These are phyloP conservation scores for Rhododendron kiyosumense DNA, from an alignment of 148 eudicot species.

Conservation along the genomic window DNA sequence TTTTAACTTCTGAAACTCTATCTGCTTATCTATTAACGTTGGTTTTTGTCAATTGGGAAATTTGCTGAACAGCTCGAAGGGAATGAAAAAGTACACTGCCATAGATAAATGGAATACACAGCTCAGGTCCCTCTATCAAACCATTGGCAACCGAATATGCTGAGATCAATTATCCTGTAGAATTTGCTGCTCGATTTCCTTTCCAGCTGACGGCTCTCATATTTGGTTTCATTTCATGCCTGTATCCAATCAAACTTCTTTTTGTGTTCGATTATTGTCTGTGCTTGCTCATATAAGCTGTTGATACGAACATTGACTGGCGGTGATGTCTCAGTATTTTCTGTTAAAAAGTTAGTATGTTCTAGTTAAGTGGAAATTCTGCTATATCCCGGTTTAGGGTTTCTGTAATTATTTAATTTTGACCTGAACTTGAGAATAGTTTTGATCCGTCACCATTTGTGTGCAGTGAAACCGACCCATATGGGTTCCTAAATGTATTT, in stretches of 20 bases:
- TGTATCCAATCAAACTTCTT: background rate
- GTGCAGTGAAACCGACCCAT: background rate
- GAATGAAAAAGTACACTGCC: constrained; percentile 86
- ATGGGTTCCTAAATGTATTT: background rate
- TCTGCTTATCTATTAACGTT: background rate
- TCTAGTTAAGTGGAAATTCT: background rate
- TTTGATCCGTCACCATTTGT: background rate
- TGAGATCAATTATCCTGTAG: constrained; percentile 25
- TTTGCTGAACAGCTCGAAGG: constrained; percentile 64
- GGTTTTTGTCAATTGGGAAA: background rate
- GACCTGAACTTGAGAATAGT: background rate
- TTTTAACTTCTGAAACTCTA: background rate
- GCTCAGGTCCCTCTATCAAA: constrained; percentile 69
- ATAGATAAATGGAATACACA: constrained; percentile 95
- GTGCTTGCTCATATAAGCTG: background rate
- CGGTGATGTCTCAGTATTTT: background rate
- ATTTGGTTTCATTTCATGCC: background rate
- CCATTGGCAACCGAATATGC: constrained; percentile 64
- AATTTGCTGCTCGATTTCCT: background rate
- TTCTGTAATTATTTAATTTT: background rate
- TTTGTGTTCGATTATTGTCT: background rate
- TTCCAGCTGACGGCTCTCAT: background rate
- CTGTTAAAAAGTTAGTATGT: background rate
- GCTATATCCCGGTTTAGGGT: background rate
- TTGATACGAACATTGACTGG: background rate